These are phyloP conservation scores for Phytophthora sp. DNA, from an alignment of 352 stramenopile genomes.

Conservation along the genomic window DNA sequence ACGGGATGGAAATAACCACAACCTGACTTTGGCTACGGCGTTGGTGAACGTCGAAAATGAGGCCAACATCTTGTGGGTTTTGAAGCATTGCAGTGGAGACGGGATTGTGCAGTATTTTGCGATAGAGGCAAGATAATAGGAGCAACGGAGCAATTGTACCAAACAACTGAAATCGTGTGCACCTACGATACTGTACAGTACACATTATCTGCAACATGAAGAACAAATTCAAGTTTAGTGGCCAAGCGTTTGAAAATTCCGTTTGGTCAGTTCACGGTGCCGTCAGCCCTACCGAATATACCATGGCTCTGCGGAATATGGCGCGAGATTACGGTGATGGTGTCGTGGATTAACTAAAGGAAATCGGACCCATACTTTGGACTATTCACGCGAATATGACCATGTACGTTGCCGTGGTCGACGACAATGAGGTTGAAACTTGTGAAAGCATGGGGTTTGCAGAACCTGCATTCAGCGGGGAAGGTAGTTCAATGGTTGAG, in stretches of 20 bases:
- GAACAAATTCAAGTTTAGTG: neutral
- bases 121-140: neutral
- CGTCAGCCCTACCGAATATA: neutral
- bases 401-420: too few relatives aligned
- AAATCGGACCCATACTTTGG: neutral
- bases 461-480: too few relatives aligned
- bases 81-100: neutral
- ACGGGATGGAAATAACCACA: constrained; percentile 11
- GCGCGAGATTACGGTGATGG: neutral
- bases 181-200: neutral
- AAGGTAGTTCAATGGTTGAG: too few relatives aligned
- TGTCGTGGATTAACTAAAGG: neutral
- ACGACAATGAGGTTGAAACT: too few relatives aligned
- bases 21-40: neutral
- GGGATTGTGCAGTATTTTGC: constrained; percentile 6
- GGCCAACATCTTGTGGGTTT: constrained; percentile 10
- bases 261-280: neutral
- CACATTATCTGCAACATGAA: neutral
- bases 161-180: neutral
- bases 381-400: neutral
- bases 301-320: neutral
- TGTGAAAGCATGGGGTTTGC: too few relatives aligned
- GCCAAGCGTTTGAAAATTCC: neutral
- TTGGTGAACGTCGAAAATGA: constrained; percentile 6
- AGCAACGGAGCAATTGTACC: neutral